Evolutionary conservation across 148 eudicot genomes (phyloP).

Genomic region (Suaeda aralocaspica): DNA sequence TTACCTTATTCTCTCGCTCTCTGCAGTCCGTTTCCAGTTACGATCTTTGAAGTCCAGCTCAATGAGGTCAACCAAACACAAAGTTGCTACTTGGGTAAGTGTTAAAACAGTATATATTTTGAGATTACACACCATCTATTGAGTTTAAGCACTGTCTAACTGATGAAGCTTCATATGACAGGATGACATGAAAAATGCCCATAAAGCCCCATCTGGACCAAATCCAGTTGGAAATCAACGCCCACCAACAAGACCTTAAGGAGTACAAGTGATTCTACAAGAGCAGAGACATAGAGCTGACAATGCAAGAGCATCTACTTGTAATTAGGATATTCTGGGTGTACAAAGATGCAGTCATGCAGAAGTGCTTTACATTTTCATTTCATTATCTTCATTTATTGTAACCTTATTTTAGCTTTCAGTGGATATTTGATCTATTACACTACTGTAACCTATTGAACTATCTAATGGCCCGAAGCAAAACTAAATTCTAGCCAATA

Average conservation of each 20-base stretch:
- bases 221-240: slow-evolving; percentile 55
- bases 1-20: slow-evolving; percentile 15
- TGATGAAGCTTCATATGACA: slow-evolving; percentile 24
- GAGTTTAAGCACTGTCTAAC: slow-evolving; percentile 12
- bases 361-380: slow-evolving; percentile 8
- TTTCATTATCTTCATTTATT: slow-evolving; percentile 8
- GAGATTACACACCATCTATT: background rate
- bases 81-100: slow-evolving; percentile 33
- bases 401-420: slow-evolving; percentile 11
- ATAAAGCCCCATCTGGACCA: slow-evolving; percentile 55
- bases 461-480: background rate
- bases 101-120: background rate
- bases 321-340: slow-evolving; percentile 26
- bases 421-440: slow-evolving; percentile 2
- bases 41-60: slow-evolving; percentile 21
- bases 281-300: slow-evolving; percentile 22
- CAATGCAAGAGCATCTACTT: slow-evolving; percentile 14
- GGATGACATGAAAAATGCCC: slow-evolving; percentile 39
- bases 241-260: slow-evolving; percentile 50
- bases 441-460: slow-evolving; percentile 4
- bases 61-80: slow-evolving; percentile 20
- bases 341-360: slow-evolving; percentile 34
- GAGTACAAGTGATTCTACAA: slow-evolving; percentile 14
- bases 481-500: too few relatives aligned
- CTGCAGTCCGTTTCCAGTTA: slow-evolving; percentile 38